Base-by-base conservation (phyloP, 129 eudicot genomes). In the Glebionis coronaria region DNA sequence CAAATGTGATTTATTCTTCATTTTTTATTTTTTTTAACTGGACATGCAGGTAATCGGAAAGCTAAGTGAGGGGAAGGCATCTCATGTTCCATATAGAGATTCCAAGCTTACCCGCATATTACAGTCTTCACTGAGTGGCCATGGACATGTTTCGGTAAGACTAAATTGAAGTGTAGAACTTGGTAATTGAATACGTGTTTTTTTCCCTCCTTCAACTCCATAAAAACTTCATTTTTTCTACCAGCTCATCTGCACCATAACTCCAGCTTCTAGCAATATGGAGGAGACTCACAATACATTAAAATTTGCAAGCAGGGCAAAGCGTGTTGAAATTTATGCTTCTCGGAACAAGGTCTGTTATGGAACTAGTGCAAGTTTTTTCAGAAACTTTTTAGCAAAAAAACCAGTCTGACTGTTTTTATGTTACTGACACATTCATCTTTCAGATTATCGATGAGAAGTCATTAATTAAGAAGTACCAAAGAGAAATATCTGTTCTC, bases 251-350 rank as follows among this genome's bases (percentile, higher is more conserved):
- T 93, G 99, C 81, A 93, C 97, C 4, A 81, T 93, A 50, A 93
- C 99, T 59, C 99, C 99, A 15, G 97, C 99, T 64, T 88, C 99
- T 53, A 93, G 99, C 65, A 93, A 82, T 71, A 76, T 82, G 90
- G 99, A 93, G 87, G 99, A 93, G 69, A 93, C 99, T n/a, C 99
- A 89, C 75, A 93, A 93, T 61, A 93, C 99, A 10, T 69, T 93
- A 55, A 93, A 93, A 53, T 93, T 93, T 73, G 99, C 99, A 56
- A 88, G 97, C 78, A 82, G 99, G 78, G 97, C 97, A 29, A 93
- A 93, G 61, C 97, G 88, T 72, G 95, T 93, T 15, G 99, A 93
- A 80, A 89, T 93, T 19, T 80, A 78, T 82, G 99, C 99, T 51
- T 93, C 97, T 6, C 90, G 95, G 40, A 93, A 93, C 74, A 86